phyloP scores from a whole-genome alignment of 2,329 filamentous ascomycete species.

The Aspergillus sp. region DNA sequence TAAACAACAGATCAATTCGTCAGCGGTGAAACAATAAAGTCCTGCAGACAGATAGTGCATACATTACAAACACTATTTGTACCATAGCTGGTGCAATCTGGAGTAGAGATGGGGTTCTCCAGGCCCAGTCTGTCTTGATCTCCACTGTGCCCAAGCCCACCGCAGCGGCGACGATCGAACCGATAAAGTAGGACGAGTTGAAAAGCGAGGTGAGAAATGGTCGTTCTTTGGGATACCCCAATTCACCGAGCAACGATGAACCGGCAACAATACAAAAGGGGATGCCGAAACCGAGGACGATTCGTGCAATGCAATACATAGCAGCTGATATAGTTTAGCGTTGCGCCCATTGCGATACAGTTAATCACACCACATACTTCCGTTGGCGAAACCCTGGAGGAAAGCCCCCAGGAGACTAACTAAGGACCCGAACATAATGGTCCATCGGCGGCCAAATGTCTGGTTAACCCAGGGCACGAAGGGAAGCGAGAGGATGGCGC shows the following conservation, averaged over 20 bases:
- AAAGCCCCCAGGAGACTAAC: conserved; percentile 58
- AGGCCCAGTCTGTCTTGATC: conserved; percentile 43
- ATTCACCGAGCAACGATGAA: conserved; percentile 59
- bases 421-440: conserved; percentile 55
- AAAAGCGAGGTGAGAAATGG: conserved; percentile 61
- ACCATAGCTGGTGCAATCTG: conserved; percentile 37
- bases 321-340: conserved; percentile 36
- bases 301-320: conserved; percentile 62
- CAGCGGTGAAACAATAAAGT: neutral
- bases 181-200: conserved; percentile 50
- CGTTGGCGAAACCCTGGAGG: conserved; percentile 54
- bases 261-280: conserved; percentile 60
- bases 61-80: conserved; percentile 26
- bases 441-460: conserved; percentile 56
- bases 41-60: conserved; percentile 8
- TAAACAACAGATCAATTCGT: conserved; percentile 2
- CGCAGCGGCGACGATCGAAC: conserved; percentile 29
- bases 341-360: neutral
- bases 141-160: conserved; percentile 31
- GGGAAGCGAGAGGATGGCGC: conserved; percentile 59
- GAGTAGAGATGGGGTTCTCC: conserved; percentile 49
- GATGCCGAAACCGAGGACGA: conserved; percentile 63
- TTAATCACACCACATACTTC: conserved; percentile 34
- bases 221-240: conserved; percentile 62
- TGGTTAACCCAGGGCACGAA: conserved; percentile 59